Evolutionary conservation across 441 rosid species (phyloP), one percentile per base, ranked within the genome.

Genomic region (Biscutella auriculata): DNA sequence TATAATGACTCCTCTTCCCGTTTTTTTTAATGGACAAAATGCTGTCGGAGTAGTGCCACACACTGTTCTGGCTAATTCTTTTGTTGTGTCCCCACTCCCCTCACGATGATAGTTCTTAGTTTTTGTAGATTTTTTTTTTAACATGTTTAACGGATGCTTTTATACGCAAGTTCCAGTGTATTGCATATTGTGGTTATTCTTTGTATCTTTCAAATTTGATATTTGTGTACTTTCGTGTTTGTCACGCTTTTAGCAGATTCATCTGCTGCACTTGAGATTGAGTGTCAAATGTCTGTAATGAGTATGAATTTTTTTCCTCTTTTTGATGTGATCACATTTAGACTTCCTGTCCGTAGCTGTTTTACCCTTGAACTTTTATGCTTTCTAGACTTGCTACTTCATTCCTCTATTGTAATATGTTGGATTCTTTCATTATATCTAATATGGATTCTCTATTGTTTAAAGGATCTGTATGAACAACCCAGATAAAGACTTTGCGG

Each of bases 381-480:
- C 32, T 62, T 57, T 35, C 39, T 35, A n/a, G 4, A 39, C 21
- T 63, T 56, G 53, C 49, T 41, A 17, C 47, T 27, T 14, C 39
- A n/a, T 41, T 62, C 39, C 29, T 36, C 14, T 55, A 6, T 25
- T 61, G n/a, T 37, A 4, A 25, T 43, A 40, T 49, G 49, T 46
- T 60, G 26, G 14, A 5, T 11, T 50, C 51, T 57, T n/a, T 25
- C 25, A 14, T 45, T 13, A 25, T 40, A 41, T 34, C 65, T 63
- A 55, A 68, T 62, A 36, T 57, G 10, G 28, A 33, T 48, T 35
- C 44, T 50, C 7, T 60, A 0, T 52, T 51, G 70, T 66, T 66
- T 63, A 56, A 78, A 92, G 98, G 98, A 65, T 73, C 50, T 92
- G 98, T 73, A 74, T 65, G 82, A 92, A 89, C 79, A 93, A 85